phyloP scores from a whole-genome alignment of 2,329 filamentous ascomycete species.

The Botrytis tulipae region DNA sequence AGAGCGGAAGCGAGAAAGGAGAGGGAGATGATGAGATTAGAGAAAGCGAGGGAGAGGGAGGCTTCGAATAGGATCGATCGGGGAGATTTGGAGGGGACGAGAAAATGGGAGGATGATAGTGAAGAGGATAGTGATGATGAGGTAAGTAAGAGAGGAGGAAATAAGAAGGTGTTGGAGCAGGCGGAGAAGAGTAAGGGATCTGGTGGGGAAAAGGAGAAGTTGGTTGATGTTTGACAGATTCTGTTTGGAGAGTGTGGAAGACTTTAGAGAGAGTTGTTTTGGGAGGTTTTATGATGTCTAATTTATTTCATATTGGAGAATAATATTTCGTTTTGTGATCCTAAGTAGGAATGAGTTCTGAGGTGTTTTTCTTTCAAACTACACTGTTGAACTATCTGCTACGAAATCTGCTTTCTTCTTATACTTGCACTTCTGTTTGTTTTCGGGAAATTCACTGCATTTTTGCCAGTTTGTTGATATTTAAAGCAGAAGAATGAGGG shows the following conservation, averaged over 20 bases:
- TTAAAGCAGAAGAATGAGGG: background rate
- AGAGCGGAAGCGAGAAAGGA: slow-evolving; percentile 16
- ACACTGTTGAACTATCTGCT: background rate
- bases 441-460: background rate
- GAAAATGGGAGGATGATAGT: slow-evolving; percentile 34
- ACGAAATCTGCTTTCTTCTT: too few relatives aligned
- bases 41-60: slow-evolving; percentile 2
- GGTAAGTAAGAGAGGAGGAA: background rate
- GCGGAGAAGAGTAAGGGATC: slow-evolving; percentile 7
- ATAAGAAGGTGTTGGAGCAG: slow-evolving; percentile 9
- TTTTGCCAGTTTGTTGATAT: background rate
- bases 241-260: background rate
- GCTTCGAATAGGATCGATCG: slow-evolving; percentile 24
- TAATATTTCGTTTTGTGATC: background rate
- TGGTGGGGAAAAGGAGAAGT: slow-evolving; percentile 27
- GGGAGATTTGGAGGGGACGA: slow-evolving; percentile 26
- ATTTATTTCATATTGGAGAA: too few relatives aligned
- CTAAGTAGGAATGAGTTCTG: background rate
- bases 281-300: background rate
- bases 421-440: background rate
- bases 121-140: background rate
- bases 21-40: slow-evolving; percentile 15
- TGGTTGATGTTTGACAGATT: slow-evolving; percentile 31
- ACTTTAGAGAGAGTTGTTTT: background rate
- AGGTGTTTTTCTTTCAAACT: too few relatives aligned